Conservation (phyloP, 768 basidiomycete species). For the Podaxis sp. region DNA sequence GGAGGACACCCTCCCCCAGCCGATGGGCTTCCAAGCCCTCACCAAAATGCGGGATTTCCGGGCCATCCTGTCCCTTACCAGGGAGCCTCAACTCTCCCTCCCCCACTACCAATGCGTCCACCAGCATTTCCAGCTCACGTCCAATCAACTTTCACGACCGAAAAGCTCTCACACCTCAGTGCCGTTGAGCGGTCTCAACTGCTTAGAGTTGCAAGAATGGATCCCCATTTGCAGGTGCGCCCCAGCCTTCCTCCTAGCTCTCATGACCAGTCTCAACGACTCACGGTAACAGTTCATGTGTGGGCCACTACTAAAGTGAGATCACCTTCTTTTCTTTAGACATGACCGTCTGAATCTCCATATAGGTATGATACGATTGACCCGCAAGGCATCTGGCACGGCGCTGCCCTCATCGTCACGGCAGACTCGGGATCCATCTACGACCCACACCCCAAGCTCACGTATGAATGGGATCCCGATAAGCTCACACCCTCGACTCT, state of each 20-base stretch:
- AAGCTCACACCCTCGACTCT: conserved; percentile 22
- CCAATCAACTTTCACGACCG: conserved; percentile 33
- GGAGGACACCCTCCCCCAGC: background rate
- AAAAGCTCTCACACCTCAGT: conserved; percentile 48
- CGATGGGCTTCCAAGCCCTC: background rate
- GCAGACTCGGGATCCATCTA: conserved; percentile 79
- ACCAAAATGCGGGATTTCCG: background rate
- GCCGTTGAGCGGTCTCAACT: conserved; percentile 67
- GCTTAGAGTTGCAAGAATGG: conserved; percentile 63
- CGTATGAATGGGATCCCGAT: conserved; percentile 75
- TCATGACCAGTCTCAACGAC: background rate
- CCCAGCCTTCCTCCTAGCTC: conserved; percentile 1
- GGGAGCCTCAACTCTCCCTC: background rate
- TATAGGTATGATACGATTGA: conserved; percentile 84
- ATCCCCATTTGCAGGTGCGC: conserved; percentile 71
- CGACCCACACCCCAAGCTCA: conserved; percentile 68
- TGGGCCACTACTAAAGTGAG: conserved; percentile 72
- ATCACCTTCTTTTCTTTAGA: conserved; percentile 4
- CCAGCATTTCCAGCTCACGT: conserved; percentile 18
- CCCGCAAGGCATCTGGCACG: conserved; percentile 77
- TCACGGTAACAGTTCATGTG: conserved; percentile 71
- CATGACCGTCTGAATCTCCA: conserved; percentile 4
- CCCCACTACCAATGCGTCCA: background rate
- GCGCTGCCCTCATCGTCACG: conserved; percentile 86
- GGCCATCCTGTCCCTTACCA: background rate